Evolutionary conservation across 2,329 filamentous ascomycete species (phyloP), one percentile per base, ranked within the genome.

Genomic region (Botrytis squamosa): DNA sequence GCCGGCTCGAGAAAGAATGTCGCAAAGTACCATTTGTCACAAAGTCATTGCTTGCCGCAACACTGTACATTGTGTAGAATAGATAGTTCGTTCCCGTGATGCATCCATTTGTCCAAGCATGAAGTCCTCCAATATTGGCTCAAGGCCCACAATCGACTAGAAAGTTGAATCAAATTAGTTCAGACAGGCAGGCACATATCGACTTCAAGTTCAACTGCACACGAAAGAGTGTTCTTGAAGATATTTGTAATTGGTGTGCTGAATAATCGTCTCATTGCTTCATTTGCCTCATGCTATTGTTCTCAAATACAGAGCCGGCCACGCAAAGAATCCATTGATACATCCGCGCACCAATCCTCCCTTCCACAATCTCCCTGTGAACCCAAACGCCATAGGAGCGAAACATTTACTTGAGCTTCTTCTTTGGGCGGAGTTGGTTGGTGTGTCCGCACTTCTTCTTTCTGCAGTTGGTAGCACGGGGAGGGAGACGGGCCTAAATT

Each of bases 391-490:
- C 79, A 78, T 75, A 75, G 70, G 78, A 82, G 79, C 80, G 82
- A 87, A 84, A 83, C 85, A 85, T 88, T 85, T 92, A 95, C 89
- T 98, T 97, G 85, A 97, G 91, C 95, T 99, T 99, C 95, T 99
- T 99, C 95, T 99, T 99, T 86, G 96, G 96, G 88, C 96, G 94
- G 85, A 99, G 93, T 92, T 99, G 96, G 93, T 98, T 98, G 89
- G 92, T 97, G 92, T 98, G 96, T 79, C 95, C 96, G 88, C 95
- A 98, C 92, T 98, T 98, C 89, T 95, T 95, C 94, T 98, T 98
- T 84, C 95, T 91, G 93, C 96, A 99, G 93, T 99, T 99, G 90
- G 95, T 98, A 83, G 96, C 96, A 91, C 96, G 94, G 81, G 95
- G 95, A 80, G 95, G 95, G 79, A 98, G 94, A 86, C 95, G 95